phyloP scores from a whole-genome alignment of 2,329 filamentous ascomycete species.

The Fonsecaea monophora region DNA sequence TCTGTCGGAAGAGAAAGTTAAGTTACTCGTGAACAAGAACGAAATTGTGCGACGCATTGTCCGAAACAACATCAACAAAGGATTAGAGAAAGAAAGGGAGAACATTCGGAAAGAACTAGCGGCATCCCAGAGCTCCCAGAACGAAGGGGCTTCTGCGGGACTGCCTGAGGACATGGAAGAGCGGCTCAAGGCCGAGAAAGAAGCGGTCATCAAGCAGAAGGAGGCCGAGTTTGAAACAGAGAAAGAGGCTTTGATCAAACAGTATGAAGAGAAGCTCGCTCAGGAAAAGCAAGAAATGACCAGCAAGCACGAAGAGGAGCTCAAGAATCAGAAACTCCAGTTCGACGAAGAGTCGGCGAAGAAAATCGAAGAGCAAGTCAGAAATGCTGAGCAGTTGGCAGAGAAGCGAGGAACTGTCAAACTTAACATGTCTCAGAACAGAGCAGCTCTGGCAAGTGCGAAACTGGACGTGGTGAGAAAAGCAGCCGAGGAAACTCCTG shows the following conservation, averaged over 20 bases:
- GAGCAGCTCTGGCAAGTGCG: conserved; percentile 66
- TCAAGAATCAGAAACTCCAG: conserved; percentile 69
- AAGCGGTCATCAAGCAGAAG: conserved; percentile 45
- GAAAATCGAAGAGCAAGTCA: conserved; percentile 59
- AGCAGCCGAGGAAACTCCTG: conserved; percentile 83
- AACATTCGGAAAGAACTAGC: conserved; percentile 45
- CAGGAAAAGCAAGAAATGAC: conserved; percentile 51
- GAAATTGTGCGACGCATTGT: conserved; percentile 58
- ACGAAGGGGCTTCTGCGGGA: conserved; percentile 14
- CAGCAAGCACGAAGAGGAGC: conserved; percentile 61
- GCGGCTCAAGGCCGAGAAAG: conserved; percentile 33
- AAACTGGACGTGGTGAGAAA: conserved; percentile 81
- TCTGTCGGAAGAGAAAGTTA: conserved; percentile 58
- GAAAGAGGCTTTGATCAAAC: conserved; percentile 46
- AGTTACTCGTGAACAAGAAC: conserved; percentile 59
- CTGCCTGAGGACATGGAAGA: conserved; percentile 33
- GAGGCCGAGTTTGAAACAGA: conserved; percentile 52
- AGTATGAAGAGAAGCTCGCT: conserved; percentile 49
- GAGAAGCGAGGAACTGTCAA: conserved; percentile 76
- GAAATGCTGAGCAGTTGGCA: conserved; percentile 62
- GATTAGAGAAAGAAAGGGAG: conserved; percentile 46
- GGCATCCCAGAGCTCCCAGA: conserved; percentile 28
- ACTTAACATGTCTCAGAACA: conserved; percentile 79
- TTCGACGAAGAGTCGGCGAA: conserved; percentile 49
- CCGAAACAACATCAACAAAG: conserved; percentile 63